These are phyloP conservation scores for Trichoderma asperelloides DNA, from an alignment of 495 filamentous ascomycete species.

Conservation along the genomic window DNA sequence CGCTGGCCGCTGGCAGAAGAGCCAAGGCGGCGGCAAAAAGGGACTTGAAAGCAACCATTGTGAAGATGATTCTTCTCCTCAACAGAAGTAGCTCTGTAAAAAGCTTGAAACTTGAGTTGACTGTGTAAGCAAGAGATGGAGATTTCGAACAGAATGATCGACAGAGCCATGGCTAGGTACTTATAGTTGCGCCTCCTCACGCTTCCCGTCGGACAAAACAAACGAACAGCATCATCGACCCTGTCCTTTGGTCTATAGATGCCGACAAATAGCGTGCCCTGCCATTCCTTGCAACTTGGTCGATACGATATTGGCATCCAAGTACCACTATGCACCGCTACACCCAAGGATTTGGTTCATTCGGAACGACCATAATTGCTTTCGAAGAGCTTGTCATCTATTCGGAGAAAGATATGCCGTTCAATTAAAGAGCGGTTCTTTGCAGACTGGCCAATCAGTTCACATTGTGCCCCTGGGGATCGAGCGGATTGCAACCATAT, in stretches of 20 bases:
- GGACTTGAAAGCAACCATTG: slow-evolving; percentile 8
- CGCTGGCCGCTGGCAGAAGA: slow-evolving; percentile 11
- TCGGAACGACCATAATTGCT: neutral
- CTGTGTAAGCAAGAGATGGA: neutral
- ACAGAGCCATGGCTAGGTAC: neutral
- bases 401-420: neutral
- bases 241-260: neutral
- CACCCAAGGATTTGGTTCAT: neutral
- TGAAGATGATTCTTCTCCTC: neutral
- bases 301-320: neutral
- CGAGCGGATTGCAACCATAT: neutral
- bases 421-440: neutral
- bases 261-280: neutral
- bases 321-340: neutral
- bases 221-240: no score
- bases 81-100: neutral
- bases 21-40: neutral
- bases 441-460: neutral
- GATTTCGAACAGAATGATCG: neutral
- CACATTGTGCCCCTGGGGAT: neutral
- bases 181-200: neutral
- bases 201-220: no score
- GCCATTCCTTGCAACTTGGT: neutral
- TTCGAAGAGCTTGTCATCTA: neutral
- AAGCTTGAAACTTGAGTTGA: neutral